Conservation (phyloP, 2,329 filamentous ascomycete genomes). For the Diaporthe helianthi region DNA sequence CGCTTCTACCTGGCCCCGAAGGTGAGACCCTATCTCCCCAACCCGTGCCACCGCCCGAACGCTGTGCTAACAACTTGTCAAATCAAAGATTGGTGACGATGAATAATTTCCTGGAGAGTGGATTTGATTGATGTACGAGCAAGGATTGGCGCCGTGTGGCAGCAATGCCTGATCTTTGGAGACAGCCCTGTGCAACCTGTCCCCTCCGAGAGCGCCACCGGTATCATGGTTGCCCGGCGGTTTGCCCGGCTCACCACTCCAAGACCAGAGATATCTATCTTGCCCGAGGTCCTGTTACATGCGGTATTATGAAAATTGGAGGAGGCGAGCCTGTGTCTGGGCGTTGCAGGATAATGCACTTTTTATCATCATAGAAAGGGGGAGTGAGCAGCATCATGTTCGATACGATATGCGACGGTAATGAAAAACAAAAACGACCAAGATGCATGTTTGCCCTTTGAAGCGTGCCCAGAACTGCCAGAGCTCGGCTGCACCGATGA, state of each 20-base stretch:
- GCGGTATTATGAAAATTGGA: constrained; percentile 23
- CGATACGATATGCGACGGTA: constrained; percentile 28
- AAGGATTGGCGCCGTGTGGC: constrained; percentile 20
- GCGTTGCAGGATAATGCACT: constrained; percentile 32
- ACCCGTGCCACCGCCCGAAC: neutral
- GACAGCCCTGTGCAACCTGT: constrained; percentile 4
- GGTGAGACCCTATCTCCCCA: constrained; percentile 59
- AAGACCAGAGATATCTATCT: constrained; percentile 16
- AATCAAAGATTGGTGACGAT: constrained; percentile 47
- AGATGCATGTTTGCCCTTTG: too few species aligned
- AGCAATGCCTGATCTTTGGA: neutral
- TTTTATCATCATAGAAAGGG: constrained; percentile 26
- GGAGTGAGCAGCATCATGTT: constrained; percentile 28
- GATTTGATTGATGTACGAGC: constrained; percentile 14
- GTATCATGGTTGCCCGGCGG: neutral
- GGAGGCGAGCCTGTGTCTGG: constrained; percentile 7
- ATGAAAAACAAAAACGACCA: constrained; percentile 29
- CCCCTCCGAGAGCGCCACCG: neutral
- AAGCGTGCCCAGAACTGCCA: too few species aligned
- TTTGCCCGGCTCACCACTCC: neutral
- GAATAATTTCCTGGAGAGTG: constrained; percentile 40
- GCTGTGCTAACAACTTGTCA: constrained; percentile 8
- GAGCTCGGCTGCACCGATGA: constrained; percentile 4
- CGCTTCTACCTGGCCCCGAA: constrained; percentile 98
- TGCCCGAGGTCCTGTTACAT: constrained; percentile 2